Evolutionary conservation across 306 rosid species (phyloP), one percentile per base, ranked within the genome.

Genomic region (Dryas alaskensis): DNA sequence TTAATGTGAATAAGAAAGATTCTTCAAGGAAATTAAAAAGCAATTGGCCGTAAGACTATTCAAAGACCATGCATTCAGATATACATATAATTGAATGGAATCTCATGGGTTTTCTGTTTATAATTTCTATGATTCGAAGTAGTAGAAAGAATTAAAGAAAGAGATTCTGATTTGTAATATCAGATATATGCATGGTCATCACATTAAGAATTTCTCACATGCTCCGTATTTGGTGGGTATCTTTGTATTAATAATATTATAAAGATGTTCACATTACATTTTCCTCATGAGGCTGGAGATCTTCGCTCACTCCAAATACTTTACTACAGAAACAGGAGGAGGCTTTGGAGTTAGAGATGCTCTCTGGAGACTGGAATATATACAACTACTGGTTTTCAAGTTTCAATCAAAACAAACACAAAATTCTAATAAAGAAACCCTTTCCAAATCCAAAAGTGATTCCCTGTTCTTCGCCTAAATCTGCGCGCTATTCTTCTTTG

Each of bases 161-260:
- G 82, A 83, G 88, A 88, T 85, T 79, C 89, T 73, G 66, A 65
- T 79, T 42, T 58, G 37, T 31, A 2, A 31, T 31, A 4, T 27
- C 17, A 60, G 1, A 14, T 49, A 73, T 63, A 31, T 31, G 37
- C 37, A 59, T 47, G 81, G 80, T 64, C 44, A 13, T 60, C 76
- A 31, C 48, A 62, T 69, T 80, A 83, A 72, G 75, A 74, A 69
- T 77, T 69, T 74, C 70, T 79, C 89, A 85, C 93, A 75, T 89
- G 85, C 81, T 78, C 73, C 65, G 70, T 68, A 65, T 22, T 69
- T 12, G 59, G 65, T 78, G 64, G 46, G 80, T 67, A 80, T 85
- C 83, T 31, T 31, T 31, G 37, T 31, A 31, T 31, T 31, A 17
- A 42, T 59, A 78, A 51, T 47, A 72, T 42, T 71, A 11, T 16